Conservation (phyloP, 768 basidiomycete genomes). For the Xerocomellus dryophilus region DNA sequence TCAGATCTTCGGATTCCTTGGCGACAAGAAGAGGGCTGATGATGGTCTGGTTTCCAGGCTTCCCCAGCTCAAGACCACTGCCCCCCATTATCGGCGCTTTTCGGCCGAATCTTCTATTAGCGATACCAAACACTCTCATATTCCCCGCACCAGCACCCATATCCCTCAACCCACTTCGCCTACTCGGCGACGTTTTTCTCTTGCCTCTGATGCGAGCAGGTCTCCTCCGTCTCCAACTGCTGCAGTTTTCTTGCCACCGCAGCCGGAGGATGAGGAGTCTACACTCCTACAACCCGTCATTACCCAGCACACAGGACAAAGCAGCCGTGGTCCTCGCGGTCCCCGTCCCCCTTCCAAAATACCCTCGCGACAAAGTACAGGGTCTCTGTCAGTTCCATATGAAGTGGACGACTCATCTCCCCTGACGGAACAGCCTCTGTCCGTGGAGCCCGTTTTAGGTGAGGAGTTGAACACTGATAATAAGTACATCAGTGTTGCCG, state of each 20-base stretch:
- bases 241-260: background rate
- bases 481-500: background rate
- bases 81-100: slow-evolving; percentile 19
- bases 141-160: slow-evolving; percentile 12
- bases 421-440: background rate
- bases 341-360: slow-evolving; percentile 39
- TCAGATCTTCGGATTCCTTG: slow-evolving; percentile 72
- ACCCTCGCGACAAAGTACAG: slow-evolving; percentile 32
- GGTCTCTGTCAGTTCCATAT: slow-evolving; percentile 6
- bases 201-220: slow-evolving; percentile 12
- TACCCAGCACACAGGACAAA: slow-evolving; percentile 18
- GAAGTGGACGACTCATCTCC: background rate
- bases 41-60: slow-evolving; percentile 35
- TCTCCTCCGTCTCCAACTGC: slow-evolving; percentile 9
- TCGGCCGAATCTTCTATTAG: slow-evolving; percentile 25
- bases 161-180: slow-evolving; percentile 15
- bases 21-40: slow-evolving; percentile 41
- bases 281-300: background rate
- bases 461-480: slow-evolving; percentile 18
- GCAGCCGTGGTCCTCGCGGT: slow-evolving; percentile 41
- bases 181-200: slow-evolving; percentile 11
- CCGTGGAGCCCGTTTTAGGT: slow-evolving; percentile 1
- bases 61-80: slow-evolving; percentile 28
- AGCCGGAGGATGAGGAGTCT: slow-evolving; percentile 1
- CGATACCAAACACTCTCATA: slow-evolving; percentile 25